Base-by-base conservation (phyloP, 2,329 filamentous ascomycete species). In the Aspergillus ochraceoroseus region DNA sequence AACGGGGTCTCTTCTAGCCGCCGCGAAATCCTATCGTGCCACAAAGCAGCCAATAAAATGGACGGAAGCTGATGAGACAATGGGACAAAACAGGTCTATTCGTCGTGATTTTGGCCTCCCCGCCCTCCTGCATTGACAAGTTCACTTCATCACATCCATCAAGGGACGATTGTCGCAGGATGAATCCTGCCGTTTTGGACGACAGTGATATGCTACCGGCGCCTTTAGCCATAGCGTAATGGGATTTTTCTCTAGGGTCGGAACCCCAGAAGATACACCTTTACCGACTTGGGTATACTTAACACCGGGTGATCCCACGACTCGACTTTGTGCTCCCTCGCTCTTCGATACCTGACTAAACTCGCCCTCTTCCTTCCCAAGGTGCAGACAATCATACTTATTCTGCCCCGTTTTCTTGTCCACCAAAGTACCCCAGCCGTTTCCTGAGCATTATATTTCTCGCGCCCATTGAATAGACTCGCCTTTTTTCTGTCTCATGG, bases 81-180 rank as follows among this genome's bases (percentile, higher is more conserved):
- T 17, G 3, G 6, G 17, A 39, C 13, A 17, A 22, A 23, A 31
- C 30, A 19, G 33, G 37, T 36, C 37, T 17, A 48, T 44, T 46
- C 45, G 43, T 35, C 34, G 22, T 15, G 41, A 35, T 32, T 25
- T 27, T 31, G 32, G 31, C 31, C 8, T 28, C 38, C 44, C 45
- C 40, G 35, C 42, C 27, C 19, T 29, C 30, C 45, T 52, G 51
- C 51, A 54, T 38, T 39, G 49, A 31, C 45, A 49, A 20, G 33
- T 37, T 39, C 35, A 40, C 32, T 38, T 37, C 32, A 38, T 54
- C 51, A 54, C 51, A 52, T 46, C 38, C 30, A 41, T 23, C 20
- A 6, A 28, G n/a, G 30, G 29, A 22, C 17, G 13, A 43, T 40
- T 30, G 41, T 48, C 31, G 36, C 36, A 39, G 32, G 38, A 11